phyloP scores from a whole-genome alignment of 208 protist genomes.

The Trypanosoma avium region DNA sequence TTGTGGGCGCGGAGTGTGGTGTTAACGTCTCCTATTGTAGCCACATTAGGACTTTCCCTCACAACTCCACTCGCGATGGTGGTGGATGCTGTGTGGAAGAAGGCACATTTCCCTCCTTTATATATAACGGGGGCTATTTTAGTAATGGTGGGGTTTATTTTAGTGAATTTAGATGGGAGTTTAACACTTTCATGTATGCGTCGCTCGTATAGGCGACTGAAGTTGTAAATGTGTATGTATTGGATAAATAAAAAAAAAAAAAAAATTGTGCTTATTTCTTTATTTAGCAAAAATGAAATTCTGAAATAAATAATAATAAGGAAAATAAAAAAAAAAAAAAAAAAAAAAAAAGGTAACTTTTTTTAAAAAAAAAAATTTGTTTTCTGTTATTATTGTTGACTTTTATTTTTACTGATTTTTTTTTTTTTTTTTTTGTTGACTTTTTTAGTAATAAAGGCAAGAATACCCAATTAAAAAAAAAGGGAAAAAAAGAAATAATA shows the following conservation, averaged over 20 bases:
- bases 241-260: no score
- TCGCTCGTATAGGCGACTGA: slow-evolving; percentile 21
- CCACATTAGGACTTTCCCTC: slow-evolving; percentile 86
- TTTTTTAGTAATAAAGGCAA: neutral
- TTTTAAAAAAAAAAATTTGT: neutral
- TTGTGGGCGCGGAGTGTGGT: slow-evolving; percentile 90
- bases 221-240: no score
- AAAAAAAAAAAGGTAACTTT: no score
- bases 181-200: neutral
- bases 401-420: slow-evolving; percentile 16
- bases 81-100: slow-evolving; percentile 61
- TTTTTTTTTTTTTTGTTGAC: slow-evolving; percentile 4
- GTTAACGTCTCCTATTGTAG: slow-evolving; percentile 87
- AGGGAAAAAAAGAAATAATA: neutral
- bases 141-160: slow-evolving; percentile 75
- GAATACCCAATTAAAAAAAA: neutral
- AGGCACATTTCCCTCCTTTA: slow-evolving; percentile 37
- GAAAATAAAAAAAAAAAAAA: no score
- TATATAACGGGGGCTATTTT: slow-evolving; percentile 78
- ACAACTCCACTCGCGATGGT: slow-evolving; percentile 91
- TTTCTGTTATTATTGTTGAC: slow-evolving; percentile 4
- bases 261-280: no score
- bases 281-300: no score
- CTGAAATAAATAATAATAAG: no score
- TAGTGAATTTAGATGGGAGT: slow-evolving; percentile 54